Evolutionary conservation across 2,329 filamentous ascomycete species (phyloP).

Genomic region (Leptodontidium sp.): DNA sequence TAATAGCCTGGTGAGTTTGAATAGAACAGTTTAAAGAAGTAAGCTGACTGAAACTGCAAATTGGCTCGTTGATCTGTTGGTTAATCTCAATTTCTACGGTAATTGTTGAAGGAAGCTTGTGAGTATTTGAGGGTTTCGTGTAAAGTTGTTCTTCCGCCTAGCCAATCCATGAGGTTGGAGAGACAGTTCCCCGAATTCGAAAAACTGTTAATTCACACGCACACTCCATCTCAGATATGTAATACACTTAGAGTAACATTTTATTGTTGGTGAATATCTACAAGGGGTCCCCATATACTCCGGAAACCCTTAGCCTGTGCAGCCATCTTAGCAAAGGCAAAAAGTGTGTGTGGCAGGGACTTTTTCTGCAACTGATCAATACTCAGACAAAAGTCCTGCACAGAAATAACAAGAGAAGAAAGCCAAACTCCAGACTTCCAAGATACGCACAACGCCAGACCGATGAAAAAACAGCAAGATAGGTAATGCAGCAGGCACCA

Average conservation of each 20-base stretch:
- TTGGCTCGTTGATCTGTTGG: too few relatives aligned
- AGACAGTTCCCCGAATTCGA: not conserved
- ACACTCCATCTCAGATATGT: not conserved
- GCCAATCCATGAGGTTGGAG: not conserved
- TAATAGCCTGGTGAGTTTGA: too few relatives aligned
- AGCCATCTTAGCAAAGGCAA: slow-evolving; percentile 27
- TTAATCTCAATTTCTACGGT: too few relatives aligned
- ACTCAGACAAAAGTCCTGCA: slow-evolving; percentile 34
- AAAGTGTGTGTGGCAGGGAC: slow-evolving; percentile 17
- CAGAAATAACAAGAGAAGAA: slow-evolving; percentile 34
- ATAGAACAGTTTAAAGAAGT: too few relatives aligned
- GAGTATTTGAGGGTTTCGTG: too few relatives aligned
- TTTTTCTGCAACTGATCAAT: slow-evolving; percentile 31
- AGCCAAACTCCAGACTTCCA: slow-evolving; percentile 42
- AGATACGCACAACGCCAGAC: slow-evolving; percentile 40
- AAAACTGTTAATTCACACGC: not conserved
- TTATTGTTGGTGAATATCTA: slow-evolving; percentile 38
- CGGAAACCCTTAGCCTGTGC: slow-evolving; percentile 20
- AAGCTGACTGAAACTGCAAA: too few relatives aligned
- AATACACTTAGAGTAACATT: slow-evolving; percentile 23
- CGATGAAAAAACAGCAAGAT: slow-evolving; percentile 35
- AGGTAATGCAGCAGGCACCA: slow-evolving; percentile 39
- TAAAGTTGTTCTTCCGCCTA: not conserved
- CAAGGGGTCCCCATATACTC: slow-evolving; percentile 30
- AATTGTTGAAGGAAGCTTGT: too few relatives aligned